These are phyloP conservation scores for Theileria orientalis DNA, from an alignment of 169 alveolate genomes.

Conservation along the genomic window DNA sequence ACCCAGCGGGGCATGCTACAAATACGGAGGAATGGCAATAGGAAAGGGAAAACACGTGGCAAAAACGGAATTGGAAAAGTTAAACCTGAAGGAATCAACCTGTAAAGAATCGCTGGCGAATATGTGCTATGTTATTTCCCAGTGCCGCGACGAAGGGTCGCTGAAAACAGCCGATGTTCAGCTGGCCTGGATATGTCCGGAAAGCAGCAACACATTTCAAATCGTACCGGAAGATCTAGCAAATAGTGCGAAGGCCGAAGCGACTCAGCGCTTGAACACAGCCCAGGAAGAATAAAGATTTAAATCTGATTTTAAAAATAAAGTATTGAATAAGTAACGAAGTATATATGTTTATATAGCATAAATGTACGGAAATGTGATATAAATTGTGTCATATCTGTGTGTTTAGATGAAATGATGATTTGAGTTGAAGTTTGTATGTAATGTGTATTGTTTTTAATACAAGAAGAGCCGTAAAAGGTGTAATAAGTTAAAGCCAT, in stretches of 20 bases:
- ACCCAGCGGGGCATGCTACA: constrained; percentile 89
- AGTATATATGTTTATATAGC: neutral
- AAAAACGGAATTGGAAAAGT: constrained; percentile 90
- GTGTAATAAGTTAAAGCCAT: too few species aligned
- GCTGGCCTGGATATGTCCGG: constrained; percentile 64
- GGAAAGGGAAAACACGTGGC: constrained; percentile 93
- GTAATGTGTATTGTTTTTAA: too few species aligned
- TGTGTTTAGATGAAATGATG: neutral
- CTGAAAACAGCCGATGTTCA: constrained; percentile 54
- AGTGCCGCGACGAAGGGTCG: constrained; percentile 58
- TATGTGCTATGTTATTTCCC: constrained; percentile 44
- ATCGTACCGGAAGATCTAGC: constrained; percentile 48
- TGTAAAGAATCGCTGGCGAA: constrained; percentile 57
- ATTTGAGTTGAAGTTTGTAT: too few species aligned
- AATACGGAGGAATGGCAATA: constrained; percentile 89
- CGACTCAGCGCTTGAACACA: constrained; percentile 24
- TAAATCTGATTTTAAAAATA: neutral
- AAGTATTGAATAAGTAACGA: neutral
- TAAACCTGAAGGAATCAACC: constrained; percentile 33
- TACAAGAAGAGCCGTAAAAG: too few species aligned
- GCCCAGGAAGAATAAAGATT: constrained; percentile 21
- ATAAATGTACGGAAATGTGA: neutral
- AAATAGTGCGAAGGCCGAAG: constrained; percentile 38
- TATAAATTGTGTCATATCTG: neutral
- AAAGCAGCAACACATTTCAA: constrained; percentile 28